A percentile compares a stretch with the other conserved stretches of the same genome.
phyloP scores from a whole-genome alignment of 2,329 filamentous ascomycete genomes.

The Cadophora sp. region DNA sequence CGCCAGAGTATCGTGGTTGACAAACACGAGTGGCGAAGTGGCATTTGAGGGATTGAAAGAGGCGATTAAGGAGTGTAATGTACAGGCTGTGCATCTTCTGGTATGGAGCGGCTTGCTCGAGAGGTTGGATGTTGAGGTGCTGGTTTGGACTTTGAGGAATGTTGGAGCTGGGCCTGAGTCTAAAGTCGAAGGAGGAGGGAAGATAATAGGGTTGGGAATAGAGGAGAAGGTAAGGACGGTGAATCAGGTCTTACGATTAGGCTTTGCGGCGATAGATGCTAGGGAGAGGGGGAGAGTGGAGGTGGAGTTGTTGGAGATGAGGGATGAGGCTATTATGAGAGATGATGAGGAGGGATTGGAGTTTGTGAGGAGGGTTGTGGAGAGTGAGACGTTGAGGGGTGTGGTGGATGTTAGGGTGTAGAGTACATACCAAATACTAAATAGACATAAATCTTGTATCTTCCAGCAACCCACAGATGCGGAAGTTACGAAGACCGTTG shows the following conservation, averaged over 20 bases:
- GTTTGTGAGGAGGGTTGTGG: conserved; percentile 18
- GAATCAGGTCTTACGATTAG: conserved; percentile 27
- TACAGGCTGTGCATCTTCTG: conserved; percentile 34
- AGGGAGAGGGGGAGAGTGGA: conserved; percentile 16
- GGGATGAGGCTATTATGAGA: conserved; percentile 24
- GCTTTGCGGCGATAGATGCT: conserved; percentile 1
- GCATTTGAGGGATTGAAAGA: conserved; percentile 36
- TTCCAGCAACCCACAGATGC: no score
- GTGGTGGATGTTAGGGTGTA: conserved; percentile 9
- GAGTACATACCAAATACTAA: no score
- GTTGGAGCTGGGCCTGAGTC: conserved; percentile 27
- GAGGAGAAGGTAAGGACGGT: conserved; percentile 30
- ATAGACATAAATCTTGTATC: no score
- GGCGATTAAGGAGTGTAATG: conserved; percentile 34
- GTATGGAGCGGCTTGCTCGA: conserved; percentile 29
- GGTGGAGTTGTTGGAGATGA: conserved; percentile 21
- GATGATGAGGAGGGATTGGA: conserved; percentile 26
- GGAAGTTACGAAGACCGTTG: no score
- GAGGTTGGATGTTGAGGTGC: conserved; percentile 28
- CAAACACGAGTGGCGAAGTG: conserved; percentile 41
- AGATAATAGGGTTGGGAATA: conserved; percentile 23
- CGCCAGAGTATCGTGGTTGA: conserved; percentile 37
- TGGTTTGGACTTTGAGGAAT: conserved; percentile 34
- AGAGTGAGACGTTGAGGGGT: conserved; percentile 13
- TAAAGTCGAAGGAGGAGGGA: conserved; percentile 15